Base-by-base conservation (phyloP, 1,284 basidiomycete species). In the Trichosporon coremiiforme region DNA sequence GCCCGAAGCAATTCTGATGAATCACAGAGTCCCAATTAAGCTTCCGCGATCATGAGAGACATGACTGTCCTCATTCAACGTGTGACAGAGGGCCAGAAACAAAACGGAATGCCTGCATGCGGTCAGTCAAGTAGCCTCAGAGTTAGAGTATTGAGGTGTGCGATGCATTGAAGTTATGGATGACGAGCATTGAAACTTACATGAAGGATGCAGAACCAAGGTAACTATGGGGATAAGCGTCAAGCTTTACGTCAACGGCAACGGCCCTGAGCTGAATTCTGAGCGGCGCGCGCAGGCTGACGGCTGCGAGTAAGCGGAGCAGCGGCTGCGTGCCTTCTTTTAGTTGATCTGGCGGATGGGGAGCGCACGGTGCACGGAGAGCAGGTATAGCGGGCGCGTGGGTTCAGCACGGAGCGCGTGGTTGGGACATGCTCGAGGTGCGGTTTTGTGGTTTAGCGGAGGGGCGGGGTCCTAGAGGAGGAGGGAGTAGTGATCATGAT, bases 221-320 rank as follows among this genome's bases (percentile, higher is more conserved):
- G 50, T 53, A 53, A 25, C 50, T 53, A 53, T 17, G 50, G n/a
- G 50, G 8, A 20, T 22, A 53, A 53, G 20, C 20, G 20, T 25
- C 50, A 53, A 25, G 50, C 50, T 53, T 53, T 53, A 25, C 50
- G 50, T 53, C n/a, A 53, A 53, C 50, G 50, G 50, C 50, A 53
- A 53, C 50, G 50, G 22, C 50, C 50, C 50, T 53, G 50, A 53
- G 50, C 50, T 45, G 50, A 53, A 53, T 53, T 25, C 20, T 53
- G 50, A 20, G 4, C 7, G 8, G n/a, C 20, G 36, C 33, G 6
- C 33, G 33, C 33, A 10, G 33, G 9, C 33, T 35, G 33, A 10
- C 33, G 33, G 33, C 33, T 35, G 33, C 33, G 33, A 35, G 33
- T 35, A 35, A 35, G 33, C 33, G 33, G 33, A 6, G 9, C 33